Base-by-base conservation (phyloP, 805 yeast genomes). In the Cyberlindnera maritima region DNA sequence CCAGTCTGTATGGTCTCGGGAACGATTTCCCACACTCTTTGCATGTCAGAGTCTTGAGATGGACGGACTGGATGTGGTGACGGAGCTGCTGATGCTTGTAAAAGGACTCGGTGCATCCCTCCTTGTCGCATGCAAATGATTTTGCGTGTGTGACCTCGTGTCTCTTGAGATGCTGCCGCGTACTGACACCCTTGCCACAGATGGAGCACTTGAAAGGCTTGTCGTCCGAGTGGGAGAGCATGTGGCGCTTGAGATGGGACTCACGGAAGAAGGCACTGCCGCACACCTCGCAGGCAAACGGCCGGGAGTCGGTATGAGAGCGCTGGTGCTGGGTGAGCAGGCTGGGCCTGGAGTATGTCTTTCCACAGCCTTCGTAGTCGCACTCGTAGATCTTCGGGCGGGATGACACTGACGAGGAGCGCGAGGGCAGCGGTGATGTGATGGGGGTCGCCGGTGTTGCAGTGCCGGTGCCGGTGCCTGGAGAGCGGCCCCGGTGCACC, bases 151-250 rank as follows among this genome's bases (percentile, higher is more conserved):
- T 85, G 33, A 78, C 75, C 65, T 84, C 89, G 63, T 94, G 99
- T 44, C 96, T 75, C 51, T 75, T 79, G 47, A 89, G 70, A 60
- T 91, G 97, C 66, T 94, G 98, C 43, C 63, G 64, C 0, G 96
- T 76, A 43, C 82, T 83, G 43, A 87, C 84, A 3, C 96, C 96
- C 64, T 89, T 90, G 1, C 83, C 83, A 62, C 99, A 94, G 1
- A 74, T 62, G 0, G 80, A 64, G 59, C 98, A 91, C 36, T 74
- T 77, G 60, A 76, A 81, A 0, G 96, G 96, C 57, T 85, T 87
- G 3, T 74, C 77, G 1, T 69, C 72, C 2, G 71, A 52, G 61
- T 91, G 97, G 17, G 88, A 79, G 20, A 85, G 63, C 44, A 70
- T 52, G 62, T 94, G 99, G 23, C 88, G 77, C 42, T 80, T 77